phyloP scores from a whole-genome alignment of 352 stramenopile species.

The Thalassiosira livingstoniorum region DNA sequence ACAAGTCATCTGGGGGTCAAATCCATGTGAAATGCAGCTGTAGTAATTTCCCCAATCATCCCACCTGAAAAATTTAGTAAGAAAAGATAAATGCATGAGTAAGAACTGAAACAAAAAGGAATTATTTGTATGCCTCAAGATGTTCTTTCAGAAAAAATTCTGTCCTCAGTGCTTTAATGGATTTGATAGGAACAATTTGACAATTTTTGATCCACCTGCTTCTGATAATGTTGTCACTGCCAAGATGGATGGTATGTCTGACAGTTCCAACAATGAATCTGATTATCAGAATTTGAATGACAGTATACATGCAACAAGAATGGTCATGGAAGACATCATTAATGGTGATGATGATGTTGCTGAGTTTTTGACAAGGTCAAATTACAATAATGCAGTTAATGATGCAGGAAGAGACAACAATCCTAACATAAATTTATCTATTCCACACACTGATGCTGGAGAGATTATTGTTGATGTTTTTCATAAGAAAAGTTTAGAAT shows the following conservation, averaged over 20 bases:
- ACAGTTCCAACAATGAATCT: background rate
- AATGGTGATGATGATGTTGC: background rate
- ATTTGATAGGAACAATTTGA: conserved; percentile 1
- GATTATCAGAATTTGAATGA: too few relatives aligned
- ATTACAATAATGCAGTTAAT: conserved; percentile 21
- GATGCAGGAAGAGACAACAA: conserved; percentile 11
- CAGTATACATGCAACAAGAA: too few relatives aligned
- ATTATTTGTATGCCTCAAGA: too few relatives aligned
- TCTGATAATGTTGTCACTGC: background rate
- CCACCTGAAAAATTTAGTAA: background rate
- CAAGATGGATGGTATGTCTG: background rate
- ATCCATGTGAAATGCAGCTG: conserved; percentile 27
- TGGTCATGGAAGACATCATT: too few relatives aligned
- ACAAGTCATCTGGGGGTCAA: conserved; percentile 14
- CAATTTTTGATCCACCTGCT: background rate
- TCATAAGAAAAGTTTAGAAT: background rate
- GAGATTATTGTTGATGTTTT: conserved; percentile 10
- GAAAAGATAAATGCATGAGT: too few relatives aligned
- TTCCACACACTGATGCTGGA: conserved; percentile 31
- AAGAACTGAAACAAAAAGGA: too few relatives aligned
- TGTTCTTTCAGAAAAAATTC: too few relatives aligned
- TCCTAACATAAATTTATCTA: background rate
- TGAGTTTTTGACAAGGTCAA: conserved; percentile 20
- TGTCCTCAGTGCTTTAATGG: too few relatives aligned
- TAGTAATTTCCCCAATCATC: conserved; percentile 5